phyloP scores from a whole-genome alignment of 139 green algal genomes.

The Haematococcus lacustris region DNA sequence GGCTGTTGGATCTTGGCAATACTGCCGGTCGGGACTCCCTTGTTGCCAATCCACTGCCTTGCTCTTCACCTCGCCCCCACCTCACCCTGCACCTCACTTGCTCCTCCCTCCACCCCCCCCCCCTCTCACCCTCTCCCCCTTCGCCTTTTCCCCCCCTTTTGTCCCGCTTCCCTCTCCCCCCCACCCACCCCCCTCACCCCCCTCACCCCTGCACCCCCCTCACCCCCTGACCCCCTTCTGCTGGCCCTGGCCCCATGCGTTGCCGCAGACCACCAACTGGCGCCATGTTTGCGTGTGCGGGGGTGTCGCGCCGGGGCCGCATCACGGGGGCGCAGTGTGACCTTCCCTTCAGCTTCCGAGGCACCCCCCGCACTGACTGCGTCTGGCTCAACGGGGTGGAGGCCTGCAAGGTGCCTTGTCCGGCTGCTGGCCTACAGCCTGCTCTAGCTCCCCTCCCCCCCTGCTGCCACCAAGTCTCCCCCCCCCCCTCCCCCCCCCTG shows the following conservation, averaged over 20 bases:
- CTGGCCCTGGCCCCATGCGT: background rate
- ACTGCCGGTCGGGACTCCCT: background rate
- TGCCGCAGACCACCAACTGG: conserved; percentile 11
- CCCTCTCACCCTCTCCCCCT: background rate
- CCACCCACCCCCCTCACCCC: background rate
- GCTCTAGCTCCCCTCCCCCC: background rate
- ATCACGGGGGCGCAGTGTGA: background rate
- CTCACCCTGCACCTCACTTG: background rate
- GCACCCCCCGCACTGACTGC: conserved; percentile 20
- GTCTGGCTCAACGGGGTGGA: conserved; percentile 24
- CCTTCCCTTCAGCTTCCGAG: conserved; percentile 15
- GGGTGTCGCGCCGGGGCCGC: conserved; percentile 2
- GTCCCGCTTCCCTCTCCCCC: background rate
- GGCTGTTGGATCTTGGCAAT: background rate
- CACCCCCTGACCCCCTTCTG: too few species aligned
- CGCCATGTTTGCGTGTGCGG: conserved; percentile 15
- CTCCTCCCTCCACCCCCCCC: background rate
- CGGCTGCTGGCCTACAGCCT: background rate
- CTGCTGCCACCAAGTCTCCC: too few species aligned
- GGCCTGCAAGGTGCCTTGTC: conserved; percentile 13
- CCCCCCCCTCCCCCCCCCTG: too few species aligned
- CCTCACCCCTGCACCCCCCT: too few species aligned
- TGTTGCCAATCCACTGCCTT: background rate
- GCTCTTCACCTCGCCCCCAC: background rate
- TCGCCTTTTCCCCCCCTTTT: background rate